Percentiles rank a stretch among this genome's conserved stretches.
Conservation (phyloP, 805 yeast species). For the Kregervanrija delftensis region DNA sequence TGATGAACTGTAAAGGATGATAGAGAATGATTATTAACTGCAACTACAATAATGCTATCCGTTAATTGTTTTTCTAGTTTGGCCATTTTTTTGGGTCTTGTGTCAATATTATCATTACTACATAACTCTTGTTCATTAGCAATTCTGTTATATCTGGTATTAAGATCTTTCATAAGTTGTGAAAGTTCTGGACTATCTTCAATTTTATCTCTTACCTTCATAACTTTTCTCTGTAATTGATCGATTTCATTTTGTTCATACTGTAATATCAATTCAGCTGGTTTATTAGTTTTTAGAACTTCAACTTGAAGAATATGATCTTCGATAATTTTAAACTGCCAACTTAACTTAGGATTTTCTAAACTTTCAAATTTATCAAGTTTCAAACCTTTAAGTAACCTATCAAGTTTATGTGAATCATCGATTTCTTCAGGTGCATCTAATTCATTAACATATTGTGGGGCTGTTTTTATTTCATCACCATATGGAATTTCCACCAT, state of each 20-base stretch:
- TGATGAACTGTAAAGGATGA: constrained; percentile 34
- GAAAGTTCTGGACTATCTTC: background rate
- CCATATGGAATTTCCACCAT: constrained; percentile 63
- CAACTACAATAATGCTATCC: too few species aligned
- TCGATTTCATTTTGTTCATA: constrained; percentile 17
- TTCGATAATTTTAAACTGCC: constrained; percentile 58
- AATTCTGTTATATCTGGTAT: constrained; percentile 17
- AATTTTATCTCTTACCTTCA: constrained; percentile 11
- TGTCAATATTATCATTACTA: constrained; percentile 3
- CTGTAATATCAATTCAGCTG: constrained; percentile 10
- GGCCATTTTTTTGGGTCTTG: constrained; percentile 7
- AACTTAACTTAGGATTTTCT: constrained; percentile 59
- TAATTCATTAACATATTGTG: constrained; percentile 27
- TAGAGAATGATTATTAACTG: too few species aligned
- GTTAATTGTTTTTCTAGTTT: constrained; percentile 5
- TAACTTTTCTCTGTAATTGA: constrained; percentile 12
- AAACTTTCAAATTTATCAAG: constrained; percentile 24
- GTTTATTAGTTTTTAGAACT: constrained; percentile 1
- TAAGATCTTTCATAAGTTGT: constrained; percentile 12
- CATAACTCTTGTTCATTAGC: constrained; percentile 14
- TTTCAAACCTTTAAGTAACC: constrained; percentile 19
- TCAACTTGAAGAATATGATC: constrained; percentile 55
- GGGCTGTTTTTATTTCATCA: constrained; percentile 68
- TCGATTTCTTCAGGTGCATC: constrained; percentile 15
- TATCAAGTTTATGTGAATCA: constrained; percentile 15